Evolutionary conservation across 1,284 basidiomycete species (phyloP).

Genomic region (Fomitopsis palustris): DNA sequence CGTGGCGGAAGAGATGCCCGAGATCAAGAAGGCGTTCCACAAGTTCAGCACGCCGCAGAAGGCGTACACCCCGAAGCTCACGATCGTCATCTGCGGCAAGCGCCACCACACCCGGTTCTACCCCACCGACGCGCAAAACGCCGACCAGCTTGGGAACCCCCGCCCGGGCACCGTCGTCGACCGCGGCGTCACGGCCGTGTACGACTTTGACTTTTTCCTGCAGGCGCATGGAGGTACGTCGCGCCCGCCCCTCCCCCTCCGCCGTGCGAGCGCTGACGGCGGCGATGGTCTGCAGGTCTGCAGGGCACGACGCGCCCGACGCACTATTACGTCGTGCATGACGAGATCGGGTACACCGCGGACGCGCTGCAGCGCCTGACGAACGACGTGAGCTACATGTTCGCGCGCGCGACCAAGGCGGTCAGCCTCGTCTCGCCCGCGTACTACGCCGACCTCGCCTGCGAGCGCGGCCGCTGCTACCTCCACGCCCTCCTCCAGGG

Average conservation of each 20-base stretch:
- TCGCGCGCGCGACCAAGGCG: constrained; percentile 76
- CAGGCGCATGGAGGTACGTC: constrained; percentile 53
- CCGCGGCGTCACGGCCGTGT: constrained; percentile 59
- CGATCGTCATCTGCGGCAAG: constrained; percentile 78
- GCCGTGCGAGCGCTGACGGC: neutral
- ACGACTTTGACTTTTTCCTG: constrained; percentile 76
- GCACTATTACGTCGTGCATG: constrained; percentile 75
- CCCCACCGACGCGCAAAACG: constrained; percentile 52
- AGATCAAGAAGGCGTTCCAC: constrained; percentile 57
- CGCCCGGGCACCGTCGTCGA: constrained; percentile 76
- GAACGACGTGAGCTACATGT: constrained; percentile 69
- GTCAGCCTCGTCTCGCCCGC: constrained; percentile 77
- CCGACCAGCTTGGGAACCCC: constrained; percentile 64
- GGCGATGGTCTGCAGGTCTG: constrained; percentile 18
- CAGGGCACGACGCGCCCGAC: constrained; percentile 63
- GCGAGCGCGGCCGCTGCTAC: constrained; percentile 76
- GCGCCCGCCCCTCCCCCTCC: neutral
- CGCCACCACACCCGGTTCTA: constrained; percentile 84
- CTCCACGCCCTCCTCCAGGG: constrained; percentile 64
- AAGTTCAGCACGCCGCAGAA: constrained; percentile 43
- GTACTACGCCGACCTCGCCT: constrained; percentile 73
- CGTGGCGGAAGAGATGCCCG: constrained; percentile 59
- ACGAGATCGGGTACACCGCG: constrained; percentile 65
- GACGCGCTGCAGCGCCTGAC: constrained; percentile 61
- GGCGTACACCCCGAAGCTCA: constrained; percentile 63